A percentile compares a stretch with the other conserved stretches of the same genome.
phyloP scores from a whole-genome alignment of 805 yeast genomes.

The Candida nitratophila region DNA sequence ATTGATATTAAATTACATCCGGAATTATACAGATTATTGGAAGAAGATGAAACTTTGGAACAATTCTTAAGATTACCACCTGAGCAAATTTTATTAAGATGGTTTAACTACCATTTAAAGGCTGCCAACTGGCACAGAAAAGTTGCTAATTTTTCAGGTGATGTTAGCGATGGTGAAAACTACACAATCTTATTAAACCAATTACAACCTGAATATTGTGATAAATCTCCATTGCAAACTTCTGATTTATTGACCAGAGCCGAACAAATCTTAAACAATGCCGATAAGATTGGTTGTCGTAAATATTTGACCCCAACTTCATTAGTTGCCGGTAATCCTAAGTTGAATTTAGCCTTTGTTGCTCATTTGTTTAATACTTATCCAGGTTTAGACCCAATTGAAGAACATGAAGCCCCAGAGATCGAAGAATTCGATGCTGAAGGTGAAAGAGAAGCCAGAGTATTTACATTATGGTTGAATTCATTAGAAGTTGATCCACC shows the following conservation, averaged over 20 bases:
- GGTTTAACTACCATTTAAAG: slow-evolving; percentile 95
- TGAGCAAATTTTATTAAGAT: slow-evolving; percentile 90
- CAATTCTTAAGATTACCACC: slow-evolving; percentile 96
- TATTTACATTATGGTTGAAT: slow-evolving; percentile 95
- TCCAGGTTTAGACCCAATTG: slow-evolving; percentile 95
- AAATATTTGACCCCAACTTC: slow-evolving; percentile 93
- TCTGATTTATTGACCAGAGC: slow-evolving; percentile 73
- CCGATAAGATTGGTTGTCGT: slow-evolving; percentile 87
- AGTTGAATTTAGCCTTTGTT: slow-evolving; percentile 92
- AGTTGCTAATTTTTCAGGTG: slow-evolving; percentile 79
- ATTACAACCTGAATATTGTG: slow-evolving; percentile 77
- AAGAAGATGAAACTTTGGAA: slow-evolving; percentile 95
- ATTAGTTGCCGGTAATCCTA: slow-evolving; percentile 92
- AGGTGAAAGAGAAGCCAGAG: slow-evolving; percentile 99
- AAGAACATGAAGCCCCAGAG: slow-evolving; percentile 84
- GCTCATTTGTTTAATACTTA: slow-evolving; percentile 95
- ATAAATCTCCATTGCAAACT: slow-evolving; percentile 76
- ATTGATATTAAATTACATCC: slow-evolving; percentile 96
- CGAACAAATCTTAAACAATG: slow-evolving; percentile 76
- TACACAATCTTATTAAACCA: slow-evolving; percentile 87
- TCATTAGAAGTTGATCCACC: slow-evolving; percentile 95
- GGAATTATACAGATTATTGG: slow-evolving; percentile 87
- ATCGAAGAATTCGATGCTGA: slow-evolving; percentile 98
- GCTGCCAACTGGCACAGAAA: slow-evolving; percentile 87
- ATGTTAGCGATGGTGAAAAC: slow-evolving; percentile 91